phyloP scores from a whole-genome alignment of 805 yeast genomes.

The Kregervanrija pseudodelftensis region DNA sequence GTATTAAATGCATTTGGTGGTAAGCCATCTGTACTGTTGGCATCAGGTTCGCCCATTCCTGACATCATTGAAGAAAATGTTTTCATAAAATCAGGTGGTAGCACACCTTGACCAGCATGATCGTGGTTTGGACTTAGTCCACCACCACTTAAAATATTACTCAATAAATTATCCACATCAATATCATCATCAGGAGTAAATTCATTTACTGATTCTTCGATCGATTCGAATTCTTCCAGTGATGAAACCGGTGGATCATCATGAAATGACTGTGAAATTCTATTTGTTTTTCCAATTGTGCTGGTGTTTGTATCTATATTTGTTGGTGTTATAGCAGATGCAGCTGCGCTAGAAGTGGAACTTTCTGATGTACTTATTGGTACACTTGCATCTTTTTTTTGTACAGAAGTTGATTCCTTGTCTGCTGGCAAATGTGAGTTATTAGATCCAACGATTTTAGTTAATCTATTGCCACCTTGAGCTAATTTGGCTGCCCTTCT shows the following conservation, averaged over 20 bases:
- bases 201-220: slow-evolving; percentile 4
- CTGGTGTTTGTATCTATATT: too few relatives aligned
- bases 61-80: slow-evolving; percentile 20
- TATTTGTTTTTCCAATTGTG: slow-evolving; percentile 5
- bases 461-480: slow-evolving; percentile 44
- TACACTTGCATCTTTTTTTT: slow-evolving; percentile 1
- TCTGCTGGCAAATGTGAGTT: slow-evolving; percentile 30
- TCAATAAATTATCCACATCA: slow-evolving; percentile 12
- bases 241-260: slow-evolving; percentile 12
- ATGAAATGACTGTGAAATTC: slow-evolving; percentile 11
- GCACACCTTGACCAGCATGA: slow-evolving; percentile 1
- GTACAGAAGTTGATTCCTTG: slow-evolving; percentile 4
- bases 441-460: slow-evolving; percentile 37
- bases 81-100: slow-evolving; percentile 26
- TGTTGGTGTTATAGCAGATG: too few relatives aligned
- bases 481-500: slow-evolving; percentile 63
- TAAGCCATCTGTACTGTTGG: background rate
- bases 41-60: slow-evolving; percentile 2
- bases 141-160: slow-evolving; percentile 5
- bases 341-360: too few relatives aligned
- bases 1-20: background rate
- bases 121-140: slow-evolving; percentile 1
- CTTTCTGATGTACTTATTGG: slow-evolving; percentile 4
- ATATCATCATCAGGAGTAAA: slow-evolving; percentile 6
- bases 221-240: slow-evolving; percentile 3